Base-by-base conservation (phyloP, 441 rosid genomes). In the Pelargonium australe region DNA sequence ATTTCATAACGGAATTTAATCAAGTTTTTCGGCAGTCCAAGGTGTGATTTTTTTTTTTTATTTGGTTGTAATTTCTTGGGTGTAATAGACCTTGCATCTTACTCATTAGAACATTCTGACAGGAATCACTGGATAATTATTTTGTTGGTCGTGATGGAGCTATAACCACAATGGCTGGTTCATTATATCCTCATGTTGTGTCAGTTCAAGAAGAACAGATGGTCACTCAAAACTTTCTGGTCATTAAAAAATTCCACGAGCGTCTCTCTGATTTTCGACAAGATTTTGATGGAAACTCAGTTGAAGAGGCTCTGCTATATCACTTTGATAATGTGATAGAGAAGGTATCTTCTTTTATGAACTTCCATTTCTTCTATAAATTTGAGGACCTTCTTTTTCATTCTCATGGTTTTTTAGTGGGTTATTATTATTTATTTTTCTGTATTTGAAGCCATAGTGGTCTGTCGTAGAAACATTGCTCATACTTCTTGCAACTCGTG, bases 81-180 rank as follows among this genome's bases (percentile, higher is more conserved):
- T 40, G 10, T 55, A 25, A 23, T 17, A 44, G 55, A 41, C 76
- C 37, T 79, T 69, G 77, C 77, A 58, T 63, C 66, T 44, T 73
- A 76, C 78, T 83, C 47, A 80, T 43, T 17, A 41, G 80, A 57
- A 60, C 63, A 76, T 72, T 77, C 67, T 49, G 58, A 41, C 84
- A 89, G 91, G 96, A 85, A 69, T 79, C 82, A 17, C 73, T 86
- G 80, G 96, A 89, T 80, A 76, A 72, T 71, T 75, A 72, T 77
- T 85, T 91, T 70, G 78, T 88, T 77, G 79, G 80, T 45, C 69
- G 70, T 61, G 77, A 80, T 62, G 90, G 80, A 69, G 68, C 72
- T 70, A 74, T 76, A 78, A 51, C 74, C 69, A 72, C 77, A 45
- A 65, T 80, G 70, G 78, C 55, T 49, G 72, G 70, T 71, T 73